Percentiles rank a stretch among this genome's conserved stretches.
Conservation (phyloP, 2,329 filamentous ascomycete genomes). For the Bimuria novae-zelandiae region DNA sequence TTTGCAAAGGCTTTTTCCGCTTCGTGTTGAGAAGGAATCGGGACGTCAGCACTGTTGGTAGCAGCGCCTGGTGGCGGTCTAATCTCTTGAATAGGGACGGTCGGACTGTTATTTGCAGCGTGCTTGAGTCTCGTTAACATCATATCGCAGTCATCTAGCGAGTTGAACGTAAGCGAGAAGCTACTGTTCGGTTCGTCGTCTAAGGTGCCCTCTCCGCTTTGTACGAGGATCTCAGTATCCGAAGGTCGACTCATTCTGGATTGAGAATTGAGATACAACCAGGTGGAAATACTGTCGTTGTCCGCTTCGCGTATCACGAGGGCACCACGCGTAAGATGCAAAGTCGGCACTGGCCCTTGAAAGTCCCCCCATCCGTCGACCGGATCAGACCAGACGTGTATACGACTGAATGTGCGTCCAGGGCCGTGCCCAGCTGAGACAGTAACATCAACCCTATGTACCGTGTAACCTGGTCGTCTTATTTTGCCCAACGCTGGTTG, state of each 20-base stretch:
- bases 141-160: slow-evolving; percentile 4
- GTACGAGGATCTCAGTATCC: not conserved
- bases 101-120: not conserved
- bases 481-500: slow-evolving; percentile 14
- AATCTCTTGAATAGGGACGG: not conserved
- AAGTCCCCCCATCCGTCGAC: slow-evolving; percentile 17
- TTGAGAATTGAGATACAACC: not conserved
- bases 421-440: slow-evolving; percentile 8
- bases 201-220: not conserved
- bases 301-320: slow-evolving; percentile 20
- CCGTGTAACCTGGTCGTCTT: slow-evolving; percentile 4
- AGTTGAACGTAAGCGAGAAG: not conserved
- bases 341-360: slow-evolving; percentile 17
- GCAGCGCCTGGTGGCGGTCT: not conserved
- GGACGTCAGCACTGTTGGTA: not conserved
- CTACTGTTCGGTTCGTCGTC: not conserved
- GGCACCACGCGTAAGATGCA: slow-evolving; percentile 22
- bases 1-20: not conserved
- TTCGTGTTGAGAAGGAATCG: not conserved
- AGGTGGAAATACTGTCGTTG: not conserved
- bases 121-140: not conserved
- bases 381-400: slow-evolving; percentile 22
- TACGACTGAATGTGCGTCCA: slow-evolving; percentile 21
- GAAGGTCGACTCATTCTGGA: not conserved
- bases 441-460: slow-evolving; percentile 13